phyloP scores from a whole-genome alignment of 2,329 filamentous ascomycete genomes.

The Ophiosphaerella narmari region DNA sequence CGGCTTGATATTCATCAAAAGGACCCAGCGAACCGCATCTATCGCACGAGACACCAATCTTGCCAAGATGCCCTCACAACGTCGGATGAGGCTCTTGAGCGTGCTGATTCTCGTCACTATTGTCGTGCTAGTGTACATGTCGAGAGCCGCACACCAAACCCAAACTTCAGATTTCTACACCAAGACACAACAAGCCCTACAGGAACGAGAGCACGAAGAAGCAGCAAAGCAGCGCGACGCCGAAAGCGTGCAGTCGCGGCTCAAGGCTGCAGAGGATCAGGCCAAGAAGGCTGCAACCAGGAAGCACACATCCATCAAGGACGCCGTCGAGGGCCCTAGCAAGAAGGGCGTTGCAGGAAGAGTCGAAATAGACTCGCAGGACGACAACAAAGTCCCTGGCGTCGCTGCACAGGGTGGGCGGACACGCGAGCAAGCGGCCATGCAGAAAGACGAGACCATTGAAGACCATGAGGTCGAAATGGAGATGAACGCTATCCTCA shows the following conservation, averaged over 20 bases:
- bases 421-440: slow-evolving; percentile 44
- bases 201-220: slow-evolving; percentile 41
- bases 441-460: slow-evolving; percentile 56
- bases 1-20: background rate
- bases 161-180: slow-evolving; percentile 61
- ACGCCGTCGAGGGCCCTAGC: slow-evolving; percentile 40
- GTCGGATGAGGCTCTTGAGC: slow-evolving; percentile 70
- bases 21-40: background rate
- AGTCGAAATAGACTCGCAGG: slow-evolving; percentile 52
- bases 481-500: slow-evolving; percentile 78
- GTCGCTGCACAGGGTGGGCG: slow-evolving; percentile 53
- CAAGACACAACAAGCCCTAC: slow-evolving; percentile 59
- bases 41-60: slow-evolving; percentile 10
- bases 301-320: slow-evolving; percentile 60
- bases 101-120: slow-evolving; percentile 68
- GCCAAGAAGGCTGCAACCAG: slow-evolving; percentile 71
- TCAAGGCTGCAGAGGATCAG: slow-evolving; percentile 70
- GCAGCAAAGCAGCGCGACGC: slow-evolving; percentile 54
- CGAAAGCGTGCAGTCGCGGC: slow-evolving; percentile 62
- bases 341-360: slow-evolving; percentile 60
- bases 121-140: slow-evolving; percentile 74
- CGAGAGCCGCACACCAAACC: slow-evolving; percentile 61
- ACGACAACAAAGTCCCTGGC: slow-evolving; percentile 39
- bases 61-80: slow-evolving; percentile 48
- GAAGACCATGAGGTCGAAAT: slow-evolving; percentile 68